These are phyloP conservation scores for Verticillium nonalfalfae DNA, from an alignment of 2,329 filamentous ascomycete genomes.

Conservation along the genomic window DNA sequence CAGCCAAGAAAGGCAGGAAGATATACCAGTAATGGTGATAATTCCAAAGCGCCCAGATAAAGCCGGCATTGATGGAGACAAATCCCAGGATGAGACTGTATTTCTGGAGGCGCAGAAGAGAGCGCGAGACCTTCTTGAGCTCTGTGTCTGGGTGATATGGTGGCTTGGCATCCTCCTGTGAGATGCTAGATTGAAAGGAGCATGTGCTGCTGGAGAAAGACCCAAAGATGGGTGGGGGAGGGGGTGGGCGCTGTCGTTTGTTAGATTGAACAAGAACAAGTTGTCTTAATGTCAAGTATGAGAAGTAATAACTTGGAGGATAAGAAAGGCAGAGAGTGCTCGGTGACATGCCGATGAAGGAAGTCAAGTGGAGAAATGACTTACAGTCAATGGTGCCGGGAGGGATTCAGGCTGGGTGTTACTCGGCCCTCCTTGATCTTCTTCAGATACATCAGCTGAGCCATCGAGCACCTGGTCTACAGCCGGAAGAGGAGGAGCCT, in stretches of 20 bases:
- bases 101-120: slow-evolving; percentile 29
- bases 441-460: not conserved
- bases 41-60: slow-evolving; percentile 27
- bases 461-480: not conserved
- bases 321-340: no score
- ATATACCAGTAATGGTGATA: slow-evolving; percentile 35
- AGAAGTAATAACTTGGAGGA: no score
- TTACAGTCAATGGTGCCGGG: not conserved
- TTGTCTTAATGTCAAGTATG: no score
- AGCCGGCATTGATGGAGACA: slow-evolving; percentile 22
- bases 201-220: slow-evolving; percentile 19
- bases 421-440: not conserved
- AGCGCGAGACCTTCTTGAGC: slow-evolving; percentile 28
- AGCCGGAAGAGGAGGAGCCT: not conserved
- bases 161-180: slow-evolving; percentile 30
- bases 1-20: slow-evolving; percentile 37
- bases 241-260: not conserved
- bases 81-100: slow-evolving; percentile 29
- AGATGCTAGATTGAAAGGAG: slow-evolving; percentile 26
- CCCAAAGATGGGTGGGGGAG: not conserved
- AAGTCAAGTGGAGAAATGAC: not conserved
- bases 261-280: not conserved
- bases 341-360: no score
- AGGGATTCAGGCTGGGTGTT: not conserved
- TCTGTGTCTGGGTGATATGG: slow-evolving; percentile 32